Conservation (phyloP, 495 filamentous ascomycete genomes). For the Evansstolkia leycettana region DNA sequence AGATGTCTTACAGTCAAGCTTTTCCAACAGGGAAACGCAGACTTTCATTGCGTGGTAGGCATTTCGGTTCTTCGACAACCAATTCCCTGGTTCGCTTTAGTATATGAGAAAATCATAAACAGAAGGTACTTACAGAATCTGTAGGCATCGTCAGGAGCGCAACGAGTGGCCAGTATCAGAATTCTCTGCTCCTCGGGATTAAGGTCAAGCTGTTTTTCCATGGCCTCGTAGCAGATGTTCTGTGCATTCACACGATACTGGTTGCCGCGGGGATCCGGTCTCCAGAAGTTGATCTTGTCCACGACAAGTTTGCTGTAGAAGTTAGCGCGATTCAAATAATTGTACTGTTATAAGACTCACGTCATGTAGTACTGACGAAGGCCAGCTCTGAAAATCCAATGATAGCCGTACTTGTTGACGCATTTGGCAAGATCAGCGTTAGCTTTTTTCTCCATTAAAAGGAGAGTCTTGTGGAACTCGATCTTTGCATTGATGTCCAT, state of each 20-base stretch:
- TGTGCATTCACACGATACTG: slow-evolving; percentile 1
- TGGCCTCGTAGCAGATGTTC: slow-evolving; percentile 1
- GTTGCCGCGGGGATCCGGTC: not conserved
- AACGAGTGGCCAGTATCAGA: not conserved
- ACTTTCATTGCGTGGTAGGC: slow-evolving; percentile 11
- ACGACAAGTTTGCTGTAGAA: not conserved
- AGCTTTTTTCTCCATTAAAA: slow-evolving; percentile 7
- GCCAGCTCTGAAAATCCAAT: slow-evolving; percentile 13
- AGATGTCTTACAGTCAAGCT: not conserved
- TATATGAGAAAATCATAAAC: not conserved
- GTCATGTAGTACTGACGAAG: slow-evolving; percentile 10
- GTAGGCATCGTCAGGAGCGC: not conserved
- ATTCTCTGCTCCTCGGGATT: slow-evolving; percentile 1
- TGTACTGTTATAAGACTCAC: not conserved
- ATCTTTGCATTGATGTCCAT: slow-evolving; percentile 3
- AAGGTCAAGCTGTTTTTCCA: not conserved
- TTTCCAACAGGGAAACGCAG: slow-evolving; percentile 8
- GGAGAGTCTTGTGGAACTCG: slow-evolving; percentile 7
- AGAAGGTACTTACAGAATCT: slow-evolving; percentile 3
- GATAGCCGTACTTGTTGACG: slow-evolving; percentile 11
- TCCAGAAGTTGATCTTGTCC: slow-evolving; percentile 2
- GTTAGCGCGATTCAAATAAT: not conserved
- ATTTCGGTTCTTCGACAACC: slow-evolving; percentile 5
- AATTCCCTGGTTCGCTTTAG: slow-evolving; percentile 3
- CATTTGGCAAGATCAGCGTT: slow-evolving; percentile 10